phyloP scores from a whole-genome alignment of 208 protist genomes.

The Trypanosoma melophagium region DNA sequence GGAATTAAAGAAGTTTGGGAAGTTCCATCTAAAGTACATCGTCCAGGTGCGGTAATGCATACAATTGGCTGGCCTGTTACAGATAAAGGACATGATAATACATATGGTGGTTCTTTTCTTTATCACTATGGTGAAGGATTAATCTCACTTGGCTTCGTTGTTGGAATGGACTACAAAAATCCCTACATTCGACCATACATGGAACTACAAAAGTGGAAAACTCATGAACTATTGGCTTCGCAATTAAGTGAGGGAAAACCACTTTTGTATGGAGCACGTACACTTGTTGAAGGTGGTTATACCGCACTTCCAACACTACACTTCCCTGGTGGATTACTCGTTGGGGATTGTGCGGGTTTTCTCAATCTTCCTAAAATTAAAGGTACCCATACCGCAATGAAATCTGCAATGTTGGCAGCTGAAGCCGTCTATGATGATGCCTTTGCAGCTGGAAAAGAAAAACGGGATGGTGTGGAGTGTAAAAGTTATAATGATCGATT shows the following conservation, averaged over 20 bases:
- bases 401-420: slow-evolving; percentile 86
- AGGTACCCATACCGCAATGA: slow-evolving; percentile 98
- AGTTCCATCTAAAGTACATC: slow-evolving; percentile 83
- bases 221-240: slow-evolving; percentile 76
- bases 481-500: slow-evolving; percentile 84
- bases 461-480: slow-evolving; percentile 57
- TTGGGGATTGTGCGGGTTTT: slow-evolving; percentile 97
- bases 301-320: slow-evolving; percentile 92
- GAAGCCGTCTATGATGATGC: slow-evolving; percentile 82
- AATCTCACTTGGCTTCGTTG: slow-evolving; percentile 93
- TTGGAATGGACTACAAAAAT: slow-evolving; percentile 98
- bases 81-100: slow-evolving; percentile 79
- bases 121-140: slow-evolving; percentile 95
- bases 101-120: slow-evolving; percentile 96
- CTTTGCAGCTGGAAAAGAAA: slow-evolving; percentile 58
- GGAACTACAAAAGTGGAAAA: slow-evolving; percentile 96
- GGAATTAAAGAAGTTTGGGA: slow-evolving; percentile 98
- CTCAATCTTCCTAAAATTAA: slow-evolving; percentile 98
- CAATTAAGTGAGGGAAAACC: slow-evolving; percentile 90
- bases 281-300: slow-evolving; percentile 96
- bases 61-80: slow-evolving; percentile 94
- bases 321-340: slow-evolving; percentile 93
- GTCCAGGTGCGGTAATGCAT: slow-evolving; percentile 92
- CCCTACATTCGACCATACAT: slow-evolving; percentile 95
- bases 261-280: slow-evolving; percentile 95